Conservation (phyloP, 352 stramenopile genomes). For the Aphanomyces stellatus region DNA sequence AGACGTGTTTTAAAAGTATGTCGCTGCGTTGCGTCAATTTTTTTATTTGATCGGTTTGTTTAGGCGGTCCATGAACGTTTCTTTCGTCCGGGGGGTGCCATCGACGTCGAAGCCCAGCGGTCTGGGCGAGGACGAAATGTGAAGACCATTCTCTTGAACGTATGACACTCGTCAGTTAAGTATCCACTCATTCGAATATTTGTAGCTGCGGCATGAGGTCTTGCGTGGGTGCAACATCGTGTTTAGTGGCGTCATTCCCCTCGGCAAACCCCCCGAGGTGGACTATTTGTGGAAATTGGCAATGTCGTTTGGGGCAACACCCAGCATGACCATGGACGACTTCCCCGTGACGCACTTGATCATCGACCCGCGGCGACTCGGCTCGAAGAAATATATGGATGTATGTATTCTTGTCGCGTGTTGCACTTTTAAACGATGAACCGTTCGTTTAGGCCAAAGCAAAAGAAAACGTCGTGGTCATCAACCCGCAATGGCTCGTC, state of each 20-base stretch:
- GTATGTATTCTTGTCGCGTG: conserved; percentile 22
- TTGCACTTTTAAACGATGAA: conserved; percentile 2
- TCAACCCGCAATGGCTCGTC: conserved; percentile 73
- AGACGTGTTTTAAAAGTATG: conserved; percentile 47
- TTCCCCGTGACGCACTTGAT: conserved; percentile 79
- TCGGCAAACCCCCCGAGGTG: conserved; percentile 44
- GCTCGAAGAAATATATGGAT: conserved; percentile 73
- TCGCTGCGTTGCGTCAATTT: not conserved
- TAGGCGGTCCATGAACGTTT: conserved; percentile 15
- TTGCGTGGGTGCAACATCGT: conserved; percentile 57
- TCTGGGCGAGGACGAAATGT: not conserved
- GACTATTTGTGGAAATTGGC: conserved; percentile 73
- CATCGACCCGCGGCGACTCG: conserved; percentile 67
- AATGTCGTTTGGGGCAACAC: conserved; percentile 52
- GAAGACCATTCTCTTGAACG: not conserved
- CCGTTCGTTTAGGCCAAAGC: conserved; percentile 35
- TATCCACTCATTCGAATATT: not conserved
- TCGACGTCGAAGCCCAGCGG: not conserved
- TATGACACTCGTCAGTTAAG: not conserved
- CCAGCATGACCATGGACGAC: conserved; percentile 58
- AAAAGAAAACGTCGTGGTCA: conserved; percentile 48
- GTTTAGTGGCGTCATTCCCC: conserved; percentile 75
- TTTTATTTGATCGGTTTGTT: not conserved
- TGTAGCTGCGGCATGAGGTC: conserved; percentile 58
- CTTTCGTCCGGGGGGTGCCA: not conserved